Evolutionary conservation across 805 yeast species (phyloP).

Genomic region (Schwanniomyces sp.): DNA sequence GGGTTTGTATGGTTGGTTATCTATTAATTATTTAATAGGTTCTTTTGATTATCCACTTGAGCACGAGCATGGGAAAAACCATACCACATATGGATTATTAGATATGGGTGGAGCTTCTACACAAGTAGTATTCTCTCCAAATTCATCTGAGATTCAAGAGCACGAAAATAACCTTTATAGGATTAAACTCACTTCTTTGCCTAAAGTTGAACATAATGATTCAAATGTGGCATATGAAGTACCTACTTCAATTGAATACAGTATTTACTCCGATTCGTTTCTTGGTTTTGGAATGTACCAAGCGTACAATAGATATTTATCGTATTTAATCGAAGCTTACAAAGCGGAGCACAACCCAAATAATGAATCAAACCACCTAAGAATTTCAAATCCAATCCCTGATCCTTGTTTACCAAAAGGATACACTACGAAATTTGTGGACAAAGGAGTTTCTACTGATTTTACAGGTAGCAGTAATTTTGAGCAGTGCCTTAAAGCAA

Average conservation of each 20-base stretch:
- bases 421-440: conserved; percentile 22
- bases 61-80: conserved; percentile 44
- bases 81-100: conserved; percentile 54
- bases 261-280: conserved; percentile 55
- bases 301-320: conserved; percentile 49
- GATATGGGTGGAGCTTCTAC: conserved; percentile 70
- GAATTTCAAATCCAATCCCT: conserved; percentile 26
- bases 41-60: conserved; percentile 36
- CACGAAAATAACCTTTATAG: conserved; percentile 48
- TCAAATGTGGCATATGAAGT: conserved; percentile 6
- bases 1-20: conserved; percentile 68
- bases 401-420: conserved; percentile 64
- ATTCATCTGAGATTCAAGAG: conserved; percentile 41
- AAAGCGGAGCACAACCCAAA: conserved; percentile 13
- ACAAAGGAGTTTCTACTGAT: conserved; percentile 27
- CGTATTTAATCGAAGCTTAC: conserved; percentile 27
- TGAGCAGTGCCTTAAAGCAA: conserved; percentile 43
- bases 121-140: conserved; percentile 65
- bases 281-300: conserved; percentile 62
- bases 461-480: conserved; percentile 57
- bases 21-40: conserved; percentile 56
- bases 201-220: conserved; percentile 12
- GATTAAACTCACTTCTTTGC: conserved; percentile 41
- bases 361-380: conserved; percentile 9
- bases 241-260: conserved; percentile 29